Evolutionary conservation across 257 asterid species (phyloP).

Genomic region (Plantago major): DNA sequence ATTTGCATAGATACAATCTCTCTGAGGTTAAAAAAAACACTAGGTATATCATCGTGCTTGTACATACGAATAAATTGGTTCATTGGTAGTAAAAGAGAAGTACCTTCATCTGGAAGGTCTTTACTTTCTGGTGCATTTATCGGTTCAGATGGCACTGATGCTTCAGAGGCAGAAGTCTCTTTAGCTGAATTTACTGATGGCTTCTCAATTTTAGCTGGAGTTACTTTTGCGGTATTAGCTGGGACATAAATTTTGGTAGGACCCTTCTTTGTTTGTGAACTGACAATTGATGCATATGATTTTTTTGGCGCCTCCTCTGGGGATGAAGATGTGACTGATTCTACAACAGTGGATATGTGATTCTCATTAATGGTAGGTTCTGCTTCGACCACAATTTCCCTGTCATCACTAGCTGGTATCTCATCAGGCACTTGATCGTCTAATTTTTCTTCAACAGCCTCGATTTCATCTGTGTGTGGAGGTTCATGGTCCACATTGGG

Average conservation of each 20-base stretch:
- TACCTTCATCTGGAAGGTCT: constrained; percentile 60
- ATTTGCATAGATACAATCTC: background rate
- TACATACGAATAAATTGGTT: constrained; percentile 5
- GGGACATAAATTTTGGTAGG: constrained; percentile 54
- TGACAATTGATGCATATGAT: constrained; percentile 85
- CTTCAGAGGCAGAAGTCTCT: constrained; percentile 39
- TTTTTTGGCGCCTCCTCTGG: constrained; percentile 70
- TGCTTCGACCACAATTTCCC: constrained; percentile 39
- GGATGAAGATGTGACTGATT: constrained; percentile 37
- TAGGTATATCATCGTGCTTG: constrained; percentile 11
- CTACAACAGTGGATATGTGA: constrained; percentile 30
- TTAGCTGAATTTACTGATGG: constrained; percentile 31
- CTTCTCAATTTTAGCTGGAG: constrained; percentile 37
- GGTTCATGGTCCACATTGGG: constrained; percentile 35
- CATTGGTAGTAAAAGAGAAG: background rate
- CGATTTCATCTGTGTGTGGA: constrained; percentile 41
- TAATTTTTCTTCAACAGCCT: constrained; percentile 35
- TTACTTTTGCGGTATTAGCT: constrained; percentile 28
- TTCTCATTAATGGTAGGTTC: constrained; percentile 38
- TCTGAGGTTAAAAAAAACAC: background rate
- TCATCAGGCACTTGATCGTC: constrained; percentile 41
- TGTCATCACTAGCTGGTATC: constrained; percentile 35
- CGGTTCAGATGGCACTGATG: constrained; percentile 23
- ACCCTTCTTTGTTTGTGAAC: constrained; percentile 58
- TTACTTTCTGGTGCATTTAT: constrained; percentile 34